Evolutionary conservation across 371 early-diverging fungal genomes (phyloP).

Genomic region (Funneliformis caledonium): DNA sequence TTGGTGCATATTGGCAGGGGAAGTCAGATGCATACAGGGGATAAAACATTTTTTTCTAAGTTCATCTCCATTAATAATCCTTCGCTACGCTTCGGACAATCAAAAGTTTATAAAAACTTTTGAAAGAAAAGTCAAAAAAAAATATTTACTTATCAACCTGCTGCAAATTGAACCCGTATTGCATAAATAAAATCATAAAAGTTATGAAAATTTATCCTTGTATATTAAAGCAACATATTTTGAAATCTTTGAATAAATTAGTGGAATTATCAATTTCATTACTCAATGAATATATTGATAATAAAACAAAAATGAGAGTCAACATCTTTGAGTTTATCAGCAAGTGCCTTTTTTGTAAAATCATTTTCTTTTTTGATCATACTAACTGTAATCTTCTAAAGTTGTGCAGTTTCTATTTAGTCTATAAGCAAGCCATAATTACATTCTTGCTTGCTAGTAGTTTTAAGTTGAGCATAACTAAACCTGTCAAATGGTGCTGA

Average conservation of each 20-base stretch:
- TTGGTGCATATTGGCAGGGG: too few species aligned
- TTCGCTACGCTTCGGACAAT: too few species aligned
- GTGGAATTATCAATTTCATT: too few species aligned
- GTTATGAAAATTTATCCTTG: not conserved
- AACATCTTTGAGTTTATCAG: not conserved
- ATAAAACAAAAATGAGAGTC: not conserved
- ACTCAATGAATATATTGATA: constrained; percentile 7
- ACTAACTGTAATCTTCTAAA: not conserved
- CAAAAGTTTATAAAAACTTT: too few species aligned
- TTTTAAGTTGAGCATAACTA: too few species aligned
- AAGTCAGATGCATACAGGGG: too few species aligned
- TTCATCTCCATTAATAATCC: too few species aligned
- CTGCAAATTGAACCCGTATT: not conserved
- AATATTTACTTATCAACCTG: too few species aligned
- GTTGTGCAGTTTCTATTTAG: not conserved
- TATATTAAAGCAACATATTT: not conserved
- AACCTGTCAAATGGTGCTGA: too few species aligned
- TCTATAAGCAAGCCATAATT: not conserved
- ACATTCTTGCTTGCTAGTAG: not conserved
- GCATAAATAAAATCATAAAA: constrained; percentile 5
- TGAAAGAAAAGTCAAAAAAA: too few species aligned
- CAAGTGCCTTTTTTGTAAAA: not conserved
- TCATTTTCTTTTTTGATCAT: constrained; percentile 10
- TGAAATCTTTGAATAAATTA: too few species aligned
- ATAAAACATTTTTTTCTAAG: too few species aligned